phyloP scores from a whole-genome alignment of 208 protist species.

The Acanthamoeba healyi region DNA sequence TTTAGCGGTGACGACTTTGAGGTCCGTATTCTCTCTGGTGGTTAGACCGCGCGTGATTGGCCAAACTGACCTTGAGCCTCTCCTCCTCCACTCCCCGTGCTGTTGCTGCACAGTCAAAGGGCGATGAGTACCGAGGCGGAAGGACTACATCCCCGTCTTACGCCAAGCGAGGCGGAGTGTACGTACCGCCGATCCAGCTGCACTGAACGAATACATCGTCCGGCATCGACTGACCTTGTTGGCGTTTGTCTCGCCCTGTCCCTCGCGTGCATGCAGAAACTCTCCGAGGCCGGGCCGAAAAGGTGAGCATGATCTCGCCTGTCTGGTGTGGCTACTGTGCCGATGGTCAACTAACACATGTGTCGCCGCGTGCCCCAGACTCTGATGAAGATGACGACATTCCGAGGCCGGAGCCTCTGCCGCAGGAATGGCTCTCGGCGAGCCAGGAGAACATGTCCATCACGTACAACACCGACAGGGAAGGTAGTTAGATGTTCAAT shows the following conservation, averaged over 20 bases:
- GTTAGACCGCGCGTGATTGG: too few relatives aligned
- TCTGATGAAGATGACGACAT: constrained; percentile 39
- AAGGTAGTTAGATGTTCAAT: too few relatives aligned
- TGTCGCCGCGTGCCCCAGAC: background rate
- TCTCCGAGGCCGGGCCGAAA: background rate
- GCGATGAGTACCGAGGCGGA: background rate
- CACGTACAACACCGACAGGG: constrained; percentile 18
- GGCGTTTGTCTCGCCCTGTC: background rate
- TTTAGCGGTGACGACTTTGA: background rate
- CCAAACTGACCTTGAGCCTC: too few relatives aligned
- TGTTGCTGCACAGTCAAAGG: background rate
- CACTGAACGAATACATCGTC: background rate
- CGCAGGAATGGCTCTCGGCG: background rate
- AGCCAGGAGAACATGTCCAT: background rate
- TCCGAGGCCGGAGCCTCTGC: constrained; percentile 5
- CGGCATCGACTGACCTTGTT: background rate
- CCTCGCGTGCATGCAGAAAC: background rate
- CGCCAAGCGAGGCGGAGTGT: constrained; percentile 7
- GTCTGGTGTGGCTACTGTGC: background rate
- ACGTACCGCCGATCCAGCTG: background rate
- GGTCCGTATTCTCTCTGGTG: background rate
- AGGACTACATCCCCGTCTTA: background rate
- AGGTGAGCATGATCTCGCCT: background rate
- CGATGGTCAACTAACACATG: background rate
- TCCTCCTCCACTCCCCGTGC: background rate